phyloP scores from a whole-genome alignment of 192 early-diverging fungal species.

The Mortierella hygrophila region DNA sequence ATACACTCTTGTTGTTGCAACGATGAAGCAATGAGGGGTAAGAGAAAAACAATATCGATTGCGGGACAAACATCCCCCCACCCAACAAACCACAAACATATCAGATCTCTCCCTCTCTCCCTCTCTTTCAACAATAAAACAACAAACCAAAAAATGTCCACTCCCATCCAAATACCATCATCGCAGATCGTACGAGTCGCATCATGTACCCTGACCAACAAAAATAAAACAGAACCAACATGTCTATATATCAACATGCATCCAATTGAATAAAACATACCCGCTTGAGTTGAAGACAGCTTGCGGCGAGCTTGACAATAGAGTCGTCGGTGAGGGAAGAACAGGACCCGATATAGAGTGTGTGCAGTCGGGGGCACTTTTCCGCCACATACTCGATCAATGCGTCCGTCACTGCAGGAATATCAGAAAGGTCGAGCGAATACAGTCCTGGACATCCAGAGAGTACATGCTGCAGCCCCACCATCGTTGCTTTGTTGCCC shows the following conservation, averaged over 20 bases:
- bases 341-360: constrained; percentile 66
- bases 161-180: neutral
- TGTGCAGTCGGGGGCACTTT: constrained; percentile 64
- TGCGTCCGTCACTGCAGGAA: constrained; percentile 59
- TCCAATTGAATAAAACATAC: constrained; percentile 42
- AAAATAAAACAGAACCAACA: neutral
- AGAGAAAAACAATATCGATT: no score
- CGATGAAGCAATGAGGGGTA: neutral
- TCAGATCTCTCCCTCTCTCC: neutral
- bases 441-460: constrained; percentile 43
- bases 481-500: constrained; percentile 56
- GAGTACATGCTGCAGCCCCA: constrained; percentile 55
- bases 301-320: constrained; percentile 57
- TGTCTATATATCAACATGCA: neutral
- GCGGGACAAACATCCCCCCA: neutral
- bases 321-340: constrained; percentile 63
- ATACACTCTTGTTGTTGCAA: neutral
- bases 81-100: constrained; percentile 1
- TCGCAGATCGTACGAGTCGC: neutral
- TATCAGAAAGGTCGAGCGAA: constrained; percentile 67
- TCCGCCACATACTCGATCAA: constrained; percentile 58
- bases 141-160: neutral
- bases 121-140: neutral
- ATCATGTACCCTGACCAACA: neutral
- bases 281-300: constrained; percentile 62